A percentile compares a stretch with the other conserved stretches of the same genome.
Conservation (phyloP, 371 early-diverging fungal genomes). For the Coemansia sp. region DNA sequence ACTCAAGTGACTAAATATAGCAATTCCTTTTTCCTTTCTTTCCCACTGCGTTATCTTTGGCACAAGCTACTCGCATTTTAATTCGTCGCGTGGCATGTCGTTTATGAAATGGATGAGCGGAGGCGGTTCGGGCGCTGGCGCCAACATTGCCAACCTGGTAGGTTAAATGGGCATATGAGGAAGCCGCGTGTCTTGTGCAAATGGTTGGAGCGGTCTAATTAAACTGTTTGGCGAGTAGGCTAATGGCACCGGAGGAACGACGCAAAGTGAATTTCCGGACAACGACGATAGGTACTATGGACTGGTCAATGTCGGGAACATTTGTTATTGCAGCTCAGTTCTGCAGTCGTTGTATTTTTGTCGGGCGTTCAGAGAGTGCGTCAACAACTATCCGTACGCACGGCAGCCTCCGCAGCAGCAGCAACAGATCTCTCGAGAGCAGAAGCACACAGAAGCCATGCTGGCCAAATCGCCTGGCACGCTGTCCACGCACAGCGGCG, state of each 20-base stretch:
- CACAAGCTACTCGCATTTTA: neutral
- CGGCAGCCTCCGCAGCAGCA: conserved; percentile 27
- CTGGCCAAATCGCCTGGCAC: conserved; percentile 7
- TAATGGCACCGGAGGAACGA: conserved; percentile 14
- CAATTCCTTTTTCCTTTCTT: neutral
- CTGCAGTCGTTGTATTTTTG: conserved; percentile 95
- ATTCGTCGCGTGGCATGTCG: conserved; percentile 55
- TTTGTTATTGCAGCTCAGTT: conserved; percentile 91
- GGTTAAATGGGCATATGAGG: neutral
- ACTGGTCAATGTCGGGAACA: conserved; percentile 78
- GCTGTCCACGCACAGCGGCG: conserved; percentile 1
- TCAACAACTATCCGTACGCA: conserved; percentile 66
- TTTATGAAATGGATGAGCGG: conserved; percentile 87
- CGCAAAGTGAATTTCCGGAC: conserved; percentile 31
- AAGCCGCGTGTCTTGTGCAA: neutral
- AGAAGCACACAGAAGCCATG: conserved; percentile 16
- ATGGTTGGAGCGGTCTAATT: neutral
- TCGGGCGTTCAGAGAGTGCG: conserved; percentile 91
- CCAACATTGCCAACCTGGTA: conserved; percentile 25
- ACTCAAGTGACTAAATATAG: neutral
- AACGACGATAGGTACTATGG: conserved; percentile 79
- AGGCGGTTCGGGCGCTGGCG: conserved; percentile 37
- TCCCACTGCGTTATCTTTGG: neutral
- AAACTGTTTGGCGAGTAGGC: conserved; percentile 21
- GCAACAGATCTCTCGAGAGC: neutral